These are phyloP conservation scores for Amanita phalloides DNA, from an alignment of 768 basidiomycete genomes.

Conservation along the genomic window DNA sequence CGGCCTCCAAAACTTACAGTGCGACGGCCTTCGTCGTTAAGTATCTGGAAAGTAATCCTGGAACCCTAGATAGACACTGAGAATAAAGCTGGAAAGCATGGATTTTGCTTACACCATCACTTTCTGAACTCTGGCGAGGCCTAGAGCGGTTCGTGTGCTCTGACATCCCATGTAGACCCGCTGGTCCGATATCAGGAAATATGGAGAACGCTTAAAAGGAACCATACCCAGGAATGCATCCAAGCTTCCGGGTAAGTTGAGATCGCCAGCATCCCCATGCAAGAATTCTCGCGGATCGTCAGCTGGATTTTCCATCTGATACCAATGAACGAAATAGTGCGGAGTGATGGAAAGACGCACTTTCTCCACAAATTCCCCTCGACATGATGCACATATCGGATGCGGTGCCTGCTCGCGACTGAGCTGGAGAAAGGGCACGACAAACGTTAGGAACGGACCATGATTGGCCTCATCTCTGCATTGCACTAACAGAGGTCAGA, in stretches of 20 bases:
- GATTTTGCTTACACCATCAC: neutral
- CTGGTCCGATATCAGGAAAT: slow-evolving; percentile 3
- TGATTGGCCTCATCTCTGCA: slow-evolving; percentile 81
- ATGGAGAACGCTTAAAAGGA: neutral
- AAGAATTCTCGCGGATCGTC: slow-evolving; percentile 72
- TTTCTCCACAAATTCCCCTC: slow-evolving; percentile 76
- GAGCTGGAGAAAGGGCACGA: neutral
- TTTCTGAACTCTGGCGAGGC: neutral
- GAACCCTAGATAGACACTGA: neutral
- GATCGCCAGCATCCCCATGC: slow-evolving; percentile 18
- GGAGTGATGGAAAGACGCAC: slow-evolving; percentile 21
- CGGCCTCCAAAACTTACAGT: slow-evolving; percentile 3
- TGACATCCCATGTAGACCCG: slow-evolving; percentile 9
- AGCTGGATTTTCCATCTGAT: slow-evolving; percentile 60
- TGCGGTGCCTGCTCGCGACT: slow-evolving; percentile 49
- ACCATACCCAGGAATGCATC: slow-evolving; percentile 40
- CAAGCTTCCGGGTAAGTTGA: slow-evolving; percentile 24
- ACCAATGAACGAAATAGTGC: slow-evolving; percentile 7
- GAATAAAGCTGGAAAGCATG: neutral
- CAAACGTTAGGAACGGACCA: slow-evolving; percentile 35
- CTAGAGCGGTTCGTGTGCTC: slow-evolving; percentile 1
- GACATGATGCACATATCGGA: slow-evolving; percentile 76
- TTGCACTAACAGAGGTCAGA: slow-evolving; percentile 39
- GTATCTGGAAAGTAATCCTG: slow-evolving; percentile 4
- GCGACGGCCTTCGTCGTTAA: slow-evolving; percentile 5